Evolutionary conservation across 257 asterid species (phyloP), one percentile per base, ranked within the genome.

Genomic region (Fraxinus anomala): DNA sequence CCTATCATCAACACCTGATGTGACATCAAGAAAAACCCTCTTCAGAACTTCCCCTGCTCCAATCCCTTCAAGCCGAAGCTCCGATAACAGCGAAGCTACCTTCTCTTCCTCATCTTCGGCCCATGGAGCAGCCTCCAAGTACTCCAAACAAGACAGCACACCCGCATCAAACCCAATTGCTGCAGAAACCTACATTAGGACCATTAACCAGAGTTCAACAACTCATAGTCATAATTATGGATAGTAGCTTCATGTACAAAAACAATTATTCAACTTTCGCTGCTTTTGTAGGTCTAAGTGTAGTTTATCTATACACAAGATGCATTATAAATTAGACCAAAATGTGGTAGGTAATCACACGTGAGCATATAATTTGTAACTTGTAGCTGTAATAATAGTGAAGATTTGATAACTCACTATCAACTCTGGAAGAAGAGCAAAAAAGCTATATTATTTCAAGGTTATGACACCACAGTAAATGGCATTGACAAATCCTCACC

Each of bases 91-190:
- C 14, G 96, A 86, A 67, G 99, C 92, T 36, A 93, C 97, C 86
- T 93, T 90, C 80, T 93, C 96, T 76, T 95, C 99, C 76, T 95
- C 99, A 21, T 95, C 96, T 84, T 95, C 97, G 4, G 96, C 88
- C 99, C 99, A 95, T 4, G 99, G 97, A 75, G 97, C 96, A 47
- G 97, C 98, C 86, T 95, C 99, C 77, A 95, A 88, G 87, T 89
- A 95, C 87, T 92, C 98, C 88, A 94, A 83, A 85, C 97, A 94
- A 3, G 96, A 89, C 26, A 89, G 77, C 12, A 95, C 97, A 19
- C 98, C 97, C 1, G 97, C 98, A 75, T 95, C 97, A 68, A 95
- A 95, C 70, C 97, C 99, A 68, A 95, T 93, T 63, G 99, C 98
- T 0, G 97, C 91, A 6, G 99, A 91, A 51, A 93, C 99, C 99